Evolutionary conservation across 495 filamentous ascomycete species (phyloP), one percentile per base, ranked within the genome.

Genomic region (Diplogelasinospora grovesii): DNA sequence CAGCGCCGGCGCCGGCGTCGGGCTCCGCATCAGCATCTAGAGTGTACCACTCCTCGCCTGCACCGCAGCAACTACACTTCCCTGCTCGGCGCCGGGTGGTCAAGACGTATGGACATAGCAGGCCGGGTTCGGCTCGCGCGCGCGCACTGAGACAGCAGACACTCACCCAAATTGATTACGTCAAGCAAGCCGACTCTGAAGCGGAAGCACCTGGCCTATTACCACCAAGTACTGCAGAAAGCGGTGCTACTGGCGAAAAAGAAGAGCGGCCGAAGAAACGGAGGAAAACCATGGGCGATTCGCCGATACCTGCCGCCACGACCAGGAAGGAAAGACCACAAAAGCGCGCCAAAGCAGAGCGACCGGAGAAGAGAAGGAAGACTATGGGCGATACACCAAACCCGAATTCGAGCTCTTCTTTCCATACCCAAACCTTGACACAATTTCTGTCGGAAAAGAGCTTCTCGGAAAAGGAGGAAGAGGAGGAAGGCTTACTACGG

Each of bases 91-190:
- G 47, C n/a, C 53, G 48, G 14, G 36, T 52, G 0, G 46, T 64
- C 31, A 65, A 48, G 39, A 70, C 58, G 0, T 73, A 73, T 51
- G 62, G 66, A 2, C 55, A 54, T 33, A 24, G 28, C 2, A 47
- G 52, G 7, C 36, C 51, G 13, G 39, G 56, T 11, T 43, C 66
- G 7, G 38, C 54, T 26, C 52, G 46, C 15, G 38, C 54, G 27
- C 52, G 46, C 15, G 43, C 52, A 6, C 43, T 58, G 20, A 50
- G 55, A 27, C 70, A 73, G 50, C 56, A 64, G 22, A 75, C 71
- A 4, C 45, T 75, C 48, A 75, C 71, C 4, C 70, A 75, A 57
- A 64, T 73, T 46, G 59, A 59, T 39, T 71, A 64, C 29, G 50
- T 65, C 27, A 47, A 24, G 39, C 49, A 52, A 23, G 20, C 33